phyloP scores from a whole-genome alignment of 2,329 filamentous ascomycete genomes.

The Colletotrichum simmondsii region DNA sequence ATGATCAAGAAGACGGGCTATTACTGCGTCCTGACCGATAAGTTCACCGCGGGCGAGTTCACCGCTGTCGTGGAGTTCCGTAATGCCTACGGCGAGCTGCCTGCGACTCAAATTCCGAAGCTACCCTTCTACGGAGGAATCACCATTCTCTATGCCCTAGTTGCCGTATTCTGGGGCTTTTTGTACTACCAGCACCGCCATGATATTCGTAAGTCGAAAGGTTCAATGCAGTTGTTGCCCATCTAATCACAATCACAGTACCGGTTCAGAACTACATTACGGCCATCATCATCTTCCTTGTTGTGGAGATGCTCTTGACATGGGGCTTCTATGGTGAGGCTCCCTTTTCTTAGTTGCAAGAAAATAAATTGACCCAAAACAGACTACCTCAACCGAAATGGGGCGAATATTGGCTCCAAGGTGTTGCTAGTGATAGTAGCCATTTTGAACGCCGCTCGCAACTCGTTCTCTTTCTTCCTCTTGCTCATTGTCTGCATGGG shows the following conservation, averaged over 20 bases:
- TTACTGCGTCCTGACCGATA: slow-evolving; percentile 89
- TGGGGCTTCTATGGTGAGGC: slow-evolving; percentile 92
- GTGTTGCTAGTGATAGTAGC: slow-evolving; percentile 92
- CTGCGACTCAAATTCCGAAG: slow-evolving; percentile 95
- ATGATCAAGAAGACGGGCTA: slow-evolving; percentile 91
- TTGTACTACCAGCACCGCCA: slow-evolving; percentile 93
- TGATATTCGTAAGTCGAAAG: slow-evolving; percentile 65
- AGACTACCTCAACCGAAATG: slow-evolving; percentile 94
- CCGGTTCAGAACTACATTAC: slow-evolving; percentile 99
- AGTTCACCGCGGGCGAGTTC: slow-evolving; percentile 76
- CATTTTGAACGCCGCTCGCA: slow-evolving; percentile 90
- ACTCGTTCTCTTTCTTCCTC: slow-evolving; percentile 98
- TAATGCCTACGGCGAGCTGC: slow-evolving; percentile 95
- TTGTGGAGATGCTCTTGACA: slow-evolving; percentile 96
- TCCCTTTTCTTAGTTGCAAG: background rate
- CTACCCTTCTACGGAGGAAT: slow-evolving; percentile 96
- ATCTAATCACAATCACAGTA: slow-evolving; percentile 59
- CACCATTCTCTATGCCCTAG: slow-evolving; percentile 90
- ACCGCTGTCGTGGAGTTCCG: slow-evolving; percentile 88
- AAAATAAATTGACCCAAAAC: slow-evolving; percentile 45
- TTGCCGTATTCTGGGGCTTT: slow-evolving; percentile 90
- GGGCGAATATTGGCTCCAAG: slow-evolving; percentile 84
- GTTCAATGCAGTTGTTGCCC: background rate
- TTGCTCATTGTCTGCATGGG: slow-evolving; percentile 99
- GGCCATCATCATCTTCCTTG: slow-evolving; percentile 92